Evolutionary conservation across 2,329 filamentous ascomycete genomes (phyloP).

Genomic region (Amauroascus niger): DNA sequence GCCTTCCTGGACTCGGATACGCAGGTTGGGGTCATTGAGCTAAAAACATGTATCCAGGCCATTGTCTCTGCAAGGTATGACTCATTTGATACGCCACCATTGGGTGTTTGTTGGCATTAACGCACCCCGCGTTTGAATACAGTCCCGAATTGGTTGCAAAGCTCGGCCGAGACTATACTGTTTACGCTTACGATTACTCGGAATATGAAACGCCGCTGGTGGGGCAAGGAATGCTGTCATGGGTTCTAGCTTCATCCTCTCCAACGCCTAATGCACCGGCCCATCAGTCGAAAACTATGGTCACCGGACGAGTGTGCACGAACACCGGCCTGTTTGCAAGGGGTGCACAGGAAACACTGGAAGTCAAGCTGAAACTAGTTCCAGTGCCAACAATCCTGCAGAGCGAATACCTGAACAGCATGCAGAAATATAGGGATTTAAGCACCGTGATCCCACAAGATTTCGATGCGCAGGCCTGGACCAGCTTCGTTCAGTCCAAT

Average conservation of each 20-base stretch:
- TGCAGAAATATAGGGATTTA: slow-evolving; percentile 51
- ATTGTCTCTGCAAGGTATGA: slow-evolving; percentile 55
- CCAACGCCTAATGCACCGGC: slow-evolving; percentile 45
- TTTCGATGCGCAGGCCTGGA: slow-evolving; percentile 69
- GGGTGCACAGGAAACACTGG: slow-evolving; percentile 72
- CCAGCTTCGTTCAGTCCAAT: slow-evolving; percentile 63
- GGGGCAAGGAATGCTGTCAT: slow-evolving; percentile 89
- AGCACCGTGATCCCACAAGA: slow-evolving; percentile 50
- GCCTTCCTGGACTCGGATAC: slow-evolving; percentile 68
- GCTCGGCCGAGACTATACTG: slow-evolving; percentile 74
- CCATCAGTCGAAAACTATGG: slow-evolving; percentile 54
- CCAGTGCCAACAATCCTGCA: slow-evolving; percentile 59
- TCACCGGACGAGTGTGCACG: slow-evolving; percentile 83
- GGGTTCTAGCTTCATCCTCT: slow-evolving; percentile 58
- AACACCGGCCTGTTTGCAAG: slow-evolving; percentile 78
- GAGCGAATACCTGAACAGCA: slow-evolving; percentile 51
- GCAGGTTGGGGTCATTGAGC: slow-evolving; percentile 77
- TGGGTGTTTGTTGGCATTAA: slow-evolving; percentile 6
- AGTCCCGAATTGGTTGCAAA: slow-evolving; percentile 78
- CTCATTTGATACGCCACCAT: slow-evolving; percentile 4
- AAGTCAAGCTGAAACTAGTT: slow-evolving; percentile 82
- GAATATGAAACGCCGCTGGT: slow-evolving; percentile 89
- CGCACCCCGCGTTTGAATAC: slow-evolving; percentile 7
- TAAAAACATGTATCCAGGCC: slow-evolving; percentile 77
- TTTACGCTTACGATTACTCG: slow-evolving; percentile 94